Conservation (phyloP, 2,329 filamentous ascomycete genomes). For the Tolypocladium amazonense region DNA sequence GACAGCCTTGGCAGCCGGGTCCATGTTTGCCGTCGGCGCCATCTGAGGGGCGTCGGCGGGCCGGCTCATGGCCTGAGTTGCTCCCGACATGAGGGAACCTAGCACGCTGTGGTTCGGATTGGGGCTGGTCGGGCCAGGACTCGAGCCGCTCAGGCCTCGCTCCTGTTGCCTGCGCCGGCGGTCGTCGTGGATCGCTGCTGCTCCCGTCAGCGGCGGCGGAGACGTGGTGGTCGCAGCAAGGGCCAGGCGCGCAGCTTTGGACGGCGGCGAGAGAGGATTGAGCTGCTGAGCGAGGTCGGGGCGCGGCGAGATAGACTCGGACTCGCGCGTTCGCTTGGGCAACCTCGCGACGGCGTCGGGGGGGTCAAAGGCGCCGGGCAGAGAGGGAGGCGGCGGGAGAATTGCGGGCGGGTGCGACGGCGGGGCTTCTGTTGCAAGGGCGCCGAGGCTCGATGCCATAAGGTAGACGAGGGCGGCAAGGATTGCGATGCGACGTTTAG, state of each 20-base stretch:
- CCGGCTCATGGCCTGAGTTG: slow-evolving; percentile 42
- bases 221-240: slow-evolving; percentile 30
- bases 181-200: slow-evolving; percentile 44
- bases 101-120: slow-evolving; percentile 44
- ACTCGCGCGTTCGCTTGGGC: slow-evolving; percentile 36
- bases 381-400: slow-evolving; percentile 22
- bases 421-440: slow-evolving; percentile 37
- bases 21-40: slow-evolving; percentile 32
- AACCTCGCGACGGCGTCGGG: slow-evolving; percentile 29
- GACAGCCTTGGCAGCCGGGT: slow-evolving; percentile 25
- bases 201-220: slow-evolving; percentile 38
- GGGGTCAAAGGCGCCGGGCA: slow-evolving; percentile 20
- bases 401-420: slow-evolving; percentile 22
- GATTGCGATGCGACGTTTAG: slow-evolving; percentile 1
- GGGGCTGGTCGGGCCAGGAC: slow-evolving; percentile 35
- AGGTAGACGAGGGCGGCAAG: slow-evolving; percentile 7
- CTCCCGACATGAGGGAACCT: slow-evolving; percentile 42
- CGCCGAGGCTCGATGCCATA: slow-evolving; percentile 45
- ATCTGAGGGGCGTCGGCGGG: slow-evolving; percentile 39
- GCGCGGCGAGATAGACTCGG: slow-evolving; percentile 30
- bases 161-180: slow-evolving; percentile 32
- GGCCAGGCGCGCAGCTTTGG: slow-evolving; percentile 42
- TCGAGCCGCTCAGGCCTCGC: slow-evolving; percentile 22
- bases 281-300: slow-evolving; percentile 16
- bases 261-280: slow-evolving; percentile 35